phyloP scores from a whole-genome alignment of 177 flowering plant genomes.

The Telopea speciosissima region DNA sequence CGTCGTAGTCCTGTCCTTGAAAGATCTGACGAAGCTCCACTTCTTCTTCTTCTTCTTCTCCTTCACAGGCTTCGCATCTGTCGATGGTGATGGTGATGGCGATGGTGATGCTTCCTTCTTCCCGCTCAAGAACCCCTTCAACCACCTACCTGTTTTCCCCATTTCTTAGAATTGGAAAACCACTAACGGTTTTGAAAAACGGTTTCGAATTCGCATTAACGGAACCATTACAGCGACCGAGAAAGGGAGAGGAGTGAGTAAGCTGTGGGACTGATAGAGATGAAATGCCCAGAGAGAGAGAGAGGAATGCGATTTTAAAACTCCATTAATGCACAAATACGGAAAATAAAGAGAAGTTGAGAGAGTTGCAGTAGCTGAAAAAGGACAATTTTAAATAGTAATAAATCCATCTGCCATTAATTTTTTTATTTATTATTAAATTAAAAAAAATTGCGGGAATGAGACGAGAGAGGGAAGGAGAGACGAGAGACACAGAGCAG shows the following conservation, averaged over 20 bases:
- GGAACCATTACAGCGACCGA: not conserved
- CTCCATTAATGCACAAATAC: too few relatives aligned
- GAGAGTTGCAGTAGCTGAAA: too few relatives aligned
- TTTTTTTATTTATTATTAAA: too few relatives aligned
- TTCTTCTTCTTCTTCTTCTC: slow-evolving; percentile 12
- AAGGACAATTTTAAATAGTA: too few relatives aligned
- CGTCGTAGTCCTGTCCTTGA: not conserved
- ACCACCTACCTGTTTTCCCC: slow-evolving; percentile 30
- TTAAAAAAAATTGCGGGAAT: too few relatives aligned
- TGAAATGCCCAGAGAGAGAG: not conserved
- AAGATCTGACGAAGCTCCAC: slow-evolving; percentile 26
- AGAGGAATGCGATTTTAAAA: too few relatives aligned
- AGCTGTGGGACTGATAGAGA: not conserved
- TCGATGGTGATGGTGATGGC: not conserved
- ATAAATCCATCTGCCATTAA: too few relatives aligned
- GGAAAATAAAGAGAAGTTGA: too few relatives aligned
- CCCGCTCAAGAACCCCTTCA: slow-evolving; percentile 21
- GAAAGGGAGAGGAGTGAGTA: not conserved
- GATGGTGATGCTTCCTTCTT: slow-evolving; percentile 4
- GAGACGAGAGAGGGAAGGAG: too few relatives aligned
- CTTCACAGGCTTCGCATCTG: slow-evolving; percentile 14
- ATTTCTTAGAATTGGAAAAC: slow-evolving; percentile 9
- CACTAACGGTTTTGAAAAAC: not conserved
- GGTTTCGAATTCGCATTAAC: not conserved
- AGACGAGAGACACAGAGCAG: too few relatives aligned